Percentiles rank a stretch among this genome's conserved stretches.
These are phyloP conservation scores for Parsonsia alboflavescens DNA, from an alignment of 257 asterid species.

Conservation along the genomic window DNA sequence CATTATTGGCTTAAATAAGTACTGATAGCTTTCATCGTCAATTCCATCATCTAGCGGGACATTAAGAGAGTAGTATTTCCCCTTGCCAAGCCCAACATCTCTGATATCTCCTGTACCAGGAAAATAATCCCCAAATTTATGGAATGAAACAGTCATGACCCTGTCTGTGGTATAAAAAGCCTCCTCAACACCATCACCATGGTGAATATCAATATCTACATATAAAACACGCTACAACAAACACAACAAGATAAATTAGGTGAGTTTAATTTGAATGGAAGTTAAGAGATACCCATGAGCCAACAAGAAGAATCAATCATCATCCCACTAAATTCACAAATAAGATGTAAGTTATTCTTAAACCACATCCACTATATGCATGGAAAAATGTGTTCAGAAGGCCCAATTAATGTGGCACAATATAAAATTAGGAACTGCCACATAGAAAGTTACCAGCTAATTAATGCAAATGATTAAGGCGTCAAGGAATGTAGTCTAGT, in stretches of 20 bases:
- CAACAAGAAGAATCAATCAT: not conserved
- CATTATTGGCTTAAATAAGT: constrained; percentile 40
- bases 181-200: constrained; percentile 42
- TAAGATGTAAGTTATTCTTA: not conserved
- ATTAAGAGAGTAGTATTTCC: constrained; percentile 39
- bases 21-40: constrained; percentile 42
- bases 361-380: not conserved
- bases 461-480: not conserved
- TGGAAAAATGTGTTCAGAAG: not conserved
- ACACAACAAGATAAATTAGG: constrained; percentile 15
- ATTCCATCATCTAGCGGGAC: constrained; percentile 44
- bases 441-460: not conserved
- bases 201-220: constrained; percentile 44
- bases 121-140: constrained; percentile 43
- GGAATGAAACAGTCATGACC: constrained; percentile 47
- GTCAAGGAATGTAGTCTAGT: not conserved
- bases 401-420: not conserved
- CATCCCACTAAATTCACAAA: not conserved
- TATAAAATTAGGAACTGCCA: not conserved
- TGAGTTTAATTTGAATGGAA: not conserved
- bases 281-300: not conserved
- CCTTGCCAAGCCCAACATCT: constrained; percentile 32
- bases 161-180: constrained; percentile 43
- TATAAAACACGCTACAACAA: constrained; percentile 36
- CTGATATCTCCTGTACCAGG: constrained; percentile 40